Conservation (phyloP, 805 yeast species). For the Kluyveromyces wickerhamii region DNA sequence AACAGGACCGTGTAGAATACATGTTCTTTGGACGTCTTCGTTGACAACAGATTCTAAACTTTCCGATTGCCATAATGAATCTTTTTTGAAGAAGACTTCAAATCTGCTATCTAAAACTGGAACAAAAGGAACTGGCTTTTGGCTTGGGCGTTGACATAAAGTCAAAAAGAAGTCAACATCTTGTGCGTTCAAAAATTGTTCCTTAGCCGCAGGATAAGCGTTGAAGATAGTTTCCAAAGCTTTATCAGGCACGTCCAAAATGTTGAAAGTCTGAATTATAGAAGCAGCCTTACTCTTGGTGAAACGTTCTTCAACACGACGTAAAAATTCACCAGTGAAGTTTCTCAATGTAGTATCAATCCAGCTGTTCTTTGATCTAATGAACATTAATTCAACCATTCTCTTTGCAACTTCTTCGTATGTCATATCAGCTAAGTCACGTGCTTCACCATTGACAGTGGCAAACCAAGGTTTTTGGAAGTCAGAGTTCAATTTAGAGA, state of each 20-base stretch:
- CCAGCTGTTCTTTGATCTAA: constrained; percentile 74
- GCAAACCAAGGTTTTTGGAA: constrained; percentile 99
- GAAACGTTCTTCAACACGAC: constrained; percentile 97
- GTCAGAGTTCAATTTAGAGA: constrained; percentile 80
- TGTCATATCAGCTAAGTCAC: constrained; percentile 93
- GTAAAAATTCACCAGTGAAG: constrained; percentile 76
- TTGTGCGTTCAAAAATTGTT: constrained; percentile 86
- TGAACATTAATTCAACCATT: constrained; percentile 81
- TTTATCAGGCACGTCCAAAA: constrained; percentile 59
- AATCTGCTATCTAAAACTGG: constrained; percentile 92
- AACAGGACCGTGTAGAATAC: constrained; percentile 97
- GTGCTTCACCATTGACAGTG: constrained; percentile 56
- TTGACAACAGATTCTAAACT: constrained; percentile 92
- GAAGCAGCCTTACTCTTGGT: constrained; percentile 51
- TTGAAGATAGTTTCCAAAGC: constrained; percentile 53
- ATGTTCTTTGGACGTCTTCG: constrained; percentile 96
- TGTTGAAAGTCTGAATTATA: constrained; percentile 62
- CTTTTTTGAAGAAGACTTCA: constrained; percentile 96
- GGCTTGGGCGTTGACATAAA: constrained; percentile 72
- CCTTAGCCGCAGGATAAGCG: constrained; percentile 64
- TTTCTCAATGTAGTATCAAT: constrained; percentile 79
- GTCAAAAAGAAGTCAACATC: constrained; percentile 89
- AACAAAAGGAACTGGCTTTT: constrained; percentile 97
- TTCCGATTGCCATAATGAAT: constrained; percentile 98
- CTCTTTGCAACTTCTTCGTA: constrained; percentile 85